A percentile compares a stretch with the other conserved stretches of the same genome.
Conservation (phyloP, 352 stramenopile species). For the Bremia lactucae region DNA sequence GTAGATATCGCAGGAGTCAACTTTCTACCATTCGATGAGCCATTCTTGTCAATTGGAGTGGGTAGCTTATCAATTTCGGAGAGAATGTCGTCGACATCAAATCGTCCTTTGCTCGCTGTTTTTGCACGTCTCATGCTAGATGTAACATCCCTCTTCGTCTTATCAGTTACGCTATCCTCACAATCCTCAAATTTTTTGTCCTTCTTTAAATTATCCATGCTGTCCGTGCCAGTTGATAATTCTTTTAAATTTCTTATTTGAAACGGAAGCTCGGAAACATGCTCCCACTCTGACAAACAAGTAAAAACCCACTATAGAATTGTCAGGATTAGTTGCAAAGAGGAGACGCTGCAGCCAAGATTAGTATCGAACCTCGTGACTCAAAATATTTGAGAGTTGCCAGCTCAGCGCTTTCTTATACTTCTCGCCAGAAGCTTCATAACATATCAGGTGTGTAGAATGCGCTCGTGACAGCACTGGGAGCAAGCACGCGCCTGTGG, state of each 20-base stretch:
- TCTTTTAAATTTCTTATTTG: conserved; percentile 25
- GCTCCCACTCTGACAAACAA: conserved; percentile 54
- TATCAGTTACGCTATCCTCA: conserved; percentile 9
- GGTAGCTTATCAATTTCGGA: conserved; percentile 43
- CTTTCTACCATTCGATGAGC: conserved; percentile 1
- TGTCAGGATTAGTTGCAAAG: conserved; percentile 2
- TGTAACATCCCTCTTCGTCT: conserved; percentile 11
- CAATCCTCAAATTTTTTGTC: too few species aligned
- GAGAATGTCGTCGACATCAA: conserved; percentile 47
- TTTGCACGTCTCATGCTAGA: conserved; percentile 17
- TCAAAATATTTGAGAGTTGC: conserved; percentile 71
- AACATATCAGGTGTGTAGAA: conserved; percentile 74
- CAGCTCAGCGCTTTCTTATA: conserved; percentile 80
- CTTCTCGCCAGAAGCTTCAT: conserved; percentile 70
- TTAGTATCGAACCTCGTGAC: conserved; percentile 71
- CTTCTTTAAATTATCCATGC: too few species aligned
- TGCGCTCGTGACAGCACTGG: conserved; percentile 72
- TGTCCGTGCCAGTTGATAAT: conserved; percentile 14
- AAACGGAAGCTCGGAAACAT: conserved; percentile 46
- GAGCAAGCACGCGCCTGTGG: conserved; percentile 74
- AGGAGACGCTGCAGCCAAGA: conserved; percentile 1
- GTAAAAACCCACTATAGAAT: conserved; percentile 76
- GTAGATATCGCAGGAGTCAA: conserved; percentile 4
- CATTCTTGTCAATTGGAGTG: conserved; percentile 29
- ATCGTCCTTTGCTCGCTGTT: conserved; percentile 24